Base-by-base conservation (phyloP, 2,329 filamentous ascomycete genomes). In the Colletotrichum siamense region DNA sequence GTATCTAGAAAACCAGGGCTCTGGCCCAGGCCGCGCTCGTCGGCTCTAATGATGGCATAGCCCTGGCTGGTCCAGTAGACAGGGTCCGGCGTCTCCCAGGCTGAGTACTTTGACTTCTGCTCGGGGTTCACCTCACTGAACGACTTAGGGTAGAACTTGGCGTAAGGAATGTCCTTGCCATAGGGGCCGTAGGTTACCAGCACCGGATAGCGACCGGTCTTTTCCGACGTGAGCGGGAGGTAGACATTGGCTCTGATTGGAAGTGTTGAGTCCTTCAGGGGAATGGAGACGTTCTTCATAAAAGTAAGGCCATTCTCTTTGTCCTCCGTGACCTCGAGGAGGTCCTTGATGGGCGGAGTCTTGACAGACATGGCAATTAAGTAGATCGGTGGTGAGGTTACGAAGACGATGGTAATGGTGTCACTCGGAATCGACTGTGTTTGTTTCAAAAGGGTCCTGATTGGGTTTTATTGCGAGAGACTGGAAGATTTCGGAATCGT, bases 171-270 rank as follows among this genome's bases (percentile, higher is more conserved):
- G 79, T 95, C 93, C 79, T 95, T 95, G 62, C 94, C 93, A 78
- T 95, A 95, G 0, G 94, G 94, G 0, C 93, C 93, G 78, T 95
- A 95, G 0, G 93, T 95, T 3, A 94, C 90, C 10, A 95, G 82
- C 0, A 94, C 93, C 0, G 94, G 93, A 44, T 76, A 26, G 88
- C 69, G 18, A 77, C 76, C 13, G 75, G 59, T 24, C 28, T 59
- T 73, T 59, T 73, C 79, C 16, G 71, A 32, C 2, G 49, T 61
- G 68, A 84, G 82, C 0, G 85, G 85, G 8, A 84, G 81, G 76
- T 86, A 86, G 18, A 86, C 81, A 49, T 86, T 87, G 77, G 83
- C 84, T 15, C 85, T 82, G 22, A 87, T 81, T 8, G 84, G 79
- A 16, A 82, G 79, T 3, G 81, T 73, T 28, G 79, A 79, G 8